Evolutionary conservation across 805 yeast species (phyloP).

Genomic region (Cyberlindnera americana): DNA sequence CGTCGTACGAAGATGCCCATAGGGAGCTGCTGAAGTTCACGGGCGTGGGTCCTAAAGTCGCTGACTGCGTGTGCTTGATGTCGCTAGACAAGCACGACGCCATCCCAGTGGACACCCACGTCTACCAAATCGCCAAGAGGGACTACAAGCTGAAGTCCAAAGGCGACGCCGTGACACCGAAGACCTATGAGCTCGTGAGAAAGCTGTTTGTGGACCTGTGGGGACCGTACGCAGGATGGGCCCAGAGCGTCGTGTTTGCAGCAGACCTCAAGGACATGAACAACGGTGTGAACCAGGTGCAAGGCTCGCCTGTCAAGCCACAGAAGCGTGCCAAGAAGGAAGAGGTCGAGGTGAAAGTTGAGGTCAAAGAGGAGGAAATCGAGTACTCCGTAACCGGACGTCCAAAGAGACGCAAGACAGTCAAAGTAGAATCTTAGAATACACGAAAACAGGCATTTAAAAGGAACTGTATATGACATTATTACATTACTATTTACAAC

Average conservation of each 20-base stretch:
- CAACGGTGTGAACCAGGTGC: slow-evolving; percentile 52
- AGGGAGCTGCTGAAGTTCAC: slow-evolving; percentile 57
- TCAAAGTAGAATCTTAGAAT: slow-evolving; percentile 3
- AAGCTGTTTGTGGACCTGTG: slow-evolving; percentile 60
- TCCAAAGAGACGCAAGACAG: slow-evolving; percentile 26
- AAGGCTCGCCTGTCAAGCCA: slow-evolving; percentile 3
- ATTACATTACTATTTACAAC: slow-evolving; percentile 9
- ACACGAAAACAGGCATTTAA: neutral
- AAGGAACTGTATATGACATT: no score
- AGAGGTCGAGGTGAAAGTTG: slow-evolving; percentile 4
- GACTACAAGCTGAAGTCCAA: slow-evolving; percentile 59
- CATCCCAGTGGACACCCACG: slow-evolving; percentile 96
- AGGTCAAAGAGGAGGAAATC: slow-evolving; percentile 19
- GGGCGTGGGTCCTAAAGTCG: slow-evolving; percentile 98
- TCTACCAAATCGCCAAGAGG: slow-evolving; percentile 80
- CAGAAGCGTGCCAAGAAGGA: slow-evolving; percentile 19
- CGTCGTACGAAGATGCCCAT: slow-evolving; percentile 51
- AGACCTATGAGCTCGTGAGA: slow-evolving; percentile 44
- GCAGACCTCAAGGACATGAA: slow-evolving; percentile 73
- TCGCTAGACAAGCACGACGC: slow-evolving; percentile 79
- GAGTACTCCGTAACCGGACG: slow-evolving; percentile 28
- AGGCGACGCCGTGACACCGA: slow-evolving; percentile 29
- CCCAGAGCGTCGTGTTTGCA: slow-evolving; percentile 90
- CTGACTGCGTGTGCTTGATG: slow-evolving; percentile 95
- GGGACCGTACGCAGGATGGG: slow-evolving; percentile 98